Conservation (phyloP, 2,329 filamentous ascomycete species). For the Pyrenochaeta sp. region DNA sequence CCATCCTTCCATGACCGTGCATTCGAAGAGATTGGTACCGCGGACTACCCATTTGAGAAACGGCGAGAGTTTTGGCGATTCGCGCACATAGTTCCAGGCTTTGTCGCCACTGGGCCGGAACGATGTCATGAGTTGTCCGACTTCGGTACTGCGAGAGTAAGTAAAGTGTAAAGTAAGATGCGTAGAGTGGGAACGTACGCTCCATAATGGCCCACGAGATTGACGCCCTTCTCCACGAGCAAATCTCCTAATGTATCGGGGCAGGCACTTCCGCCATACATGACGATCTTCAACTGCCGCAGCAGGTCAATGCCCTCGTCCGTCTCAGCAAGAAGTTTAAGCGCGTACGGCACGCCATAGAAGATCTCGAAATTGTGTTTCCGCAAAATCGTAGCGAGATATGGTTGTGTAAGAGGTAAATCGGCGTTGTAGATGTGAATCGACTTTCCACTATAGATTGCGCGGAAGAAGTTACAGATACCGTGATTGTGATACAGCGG, state of each 20-base stretch:
- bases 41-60: conserved; percentile 52
- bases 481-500: conserved; percentile 36
- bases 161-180: too few species aligned
- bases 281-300: conserved; percentile 59
- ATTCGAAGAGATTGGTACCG: conserved; percentile 51
- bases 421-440: conserved; percentile 37
- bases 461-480: conserved; percentile 36
- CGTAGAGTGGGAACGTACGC: too few species aligned
- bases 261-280: conserved; percentile 65
- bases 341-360: conserved; percentile 68
- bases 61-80: conserved; percentile 49
- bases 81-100: conserved; percentile 67
- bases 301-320: conserved; percentile 62
- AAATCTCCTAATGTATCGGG: conserved; percentile 65
- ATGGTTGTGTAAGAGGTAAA: conserved; percentile 26
- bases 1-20: conserved; percentile 46
- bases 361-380: conserved; percentile 60
- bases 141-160: conserved; percentile 67
- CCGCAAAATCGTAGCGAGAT: conserved; percentile 22
- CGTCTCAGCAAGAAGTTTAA: conserved; percentile 69
- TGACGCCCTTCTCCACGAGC: conserved; percentile 61
- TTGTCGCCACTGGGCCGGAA: conserved; percentile 62
- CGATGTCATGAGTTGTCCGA: conserved; percentile 70
- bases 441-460: conserved; percentile 30
- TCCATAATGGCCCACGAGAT: conserved; percentile 65